A percentile compares a stretch with the other conserved stretches of the same genome.
These are phyloP conservation scores for Cladosporium halotolerans DNA, from an alignment of 2,329 filamentous ascomycete genomes.

Conservation along the genomic window DNA sequence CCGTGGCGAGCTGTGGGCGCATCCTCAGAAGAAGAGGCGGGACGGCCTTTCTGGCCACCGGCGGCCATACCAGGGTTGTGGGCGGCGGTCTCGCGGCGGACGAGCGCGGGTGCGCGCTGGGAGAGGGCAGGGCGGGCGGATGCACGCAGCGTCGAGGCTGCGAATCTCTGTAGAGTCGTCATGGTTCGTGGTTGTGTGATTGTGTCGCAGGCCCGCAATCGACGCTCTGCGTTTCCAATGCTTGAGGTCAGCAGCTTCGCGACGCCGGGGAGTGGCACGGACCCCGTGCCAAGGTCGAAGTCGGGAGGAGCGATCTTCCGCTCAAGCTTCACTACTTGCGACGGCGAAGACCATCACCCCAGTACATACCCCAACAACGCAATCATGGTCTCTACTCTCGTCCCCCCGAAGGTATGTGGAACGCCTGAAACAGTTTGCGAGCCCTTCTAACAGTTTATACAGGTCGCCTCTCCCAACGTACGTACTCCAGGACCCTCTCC, in stretches of 20 bases:
- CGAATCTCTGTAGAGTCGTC: constrained; percentile 35
- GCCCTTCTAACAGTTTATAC: constrained; percentile 23
- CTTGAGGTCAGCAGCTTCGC: constrained; percentile 11
- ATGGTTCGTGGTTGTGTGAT: constrained; percentile 23
- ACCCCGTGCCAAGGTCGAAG: neutral
- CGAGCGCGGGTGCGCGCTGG: constrained; percentile 16
- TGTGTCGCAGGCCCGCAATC: constrained; percentile 1
- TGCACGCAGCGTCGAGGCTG: constrained; percentile 36
- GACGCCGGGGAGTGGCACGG: neutral
- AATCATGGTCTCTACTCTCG: constrained; percentile 70
- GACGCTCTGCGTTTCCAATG: constrained; percentile 5
- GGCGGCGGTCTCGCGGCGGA: constrained; percentile 9
- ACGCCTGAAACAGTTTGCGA: constrained; percentile 33
- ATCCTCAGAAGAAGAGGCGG: constrained; percentile 12
- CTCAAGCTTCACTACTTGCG: constrained; percentile 9
- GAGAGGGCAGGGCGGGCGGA: constrained; percentile 25
- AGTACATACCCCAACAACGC: constrained; percentile 14
- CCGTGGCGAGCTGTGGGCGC: constrained; percentile 11
- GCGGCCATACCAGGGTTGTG: constrained; percentile 10
- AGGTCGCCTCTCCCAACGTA: constrained; percentile 84
- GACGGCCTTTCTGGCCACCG: constrained; percentile 12
- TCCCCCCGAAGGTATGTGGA: constrained; percentile 85
- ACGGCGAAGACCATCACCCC: constrained; percentile 4
- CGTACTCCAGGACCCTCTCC: constrained; percentile 33
- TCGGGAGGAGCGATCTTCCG: neutral